Base-by-base conservation (phyloP, 2,329 filamentous ascomycete genomes). In the Neonectria punicea region DNA sequence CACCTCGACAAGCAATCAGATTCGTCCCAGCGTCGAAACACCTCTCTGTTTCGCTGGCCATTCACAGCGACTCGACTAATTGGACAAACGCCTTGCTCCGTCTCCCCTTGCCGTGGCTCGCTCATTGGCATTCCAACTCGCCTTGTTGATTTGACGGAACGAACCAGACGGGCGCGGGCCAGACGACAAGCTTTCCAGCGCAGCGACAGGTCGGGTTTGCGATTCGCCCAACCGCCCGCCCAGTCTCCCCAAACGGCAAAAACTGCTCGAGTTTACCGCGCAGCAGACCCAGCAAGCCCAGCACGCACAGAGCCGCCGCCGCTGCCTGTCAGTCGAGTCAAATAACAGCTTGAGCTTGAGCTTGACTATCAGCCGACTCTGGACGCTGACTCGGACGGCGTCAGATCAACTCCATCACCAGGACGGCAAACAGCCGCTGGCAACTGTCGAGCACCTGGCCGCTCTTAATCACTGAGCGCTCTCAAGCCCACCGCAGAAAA, bases 1-100 rank as follows among this genome's bases (percentile, higher is more conserved):
- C 81, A 81, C 80, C 80, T 74, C 72, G 66, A 71, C 68, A 65
- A 70, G 71, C 72, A 76, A 77, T 77, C 76, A 77, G 73, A 73
- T 73, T 73, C 70, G 69, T 65, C 69, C 65, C 70, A 74, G 67
- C 69, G 70, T 73, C 67, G 67, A 74, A 74, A 74, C 73, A 70
- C 70, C 70, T 74, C 61, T 60, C 63, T 66, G 68, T 53, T 69
- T 70, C 63, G 70, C 71, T 73, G 67, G 68, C 74, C 74, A 72
- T 74, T 75, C 73, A 74, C 66, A 72, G 70, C 55, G 58, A 66
- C 68, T 68, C 61, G 57, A 68, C 68, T 74, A 70, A 74, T 72
- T 73, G 71, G 72, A 66, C 59, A 54, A 56, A 44, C 47, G 54
- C 49, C 49, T 51, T 51, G 53, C 43, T 59, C 32, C 58, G 61